These are phyloP conservation scores for Rhododendron kiyosumense DNA, from an alignment of 148 eudicot species.

Conservation along the genomic window DNA sequence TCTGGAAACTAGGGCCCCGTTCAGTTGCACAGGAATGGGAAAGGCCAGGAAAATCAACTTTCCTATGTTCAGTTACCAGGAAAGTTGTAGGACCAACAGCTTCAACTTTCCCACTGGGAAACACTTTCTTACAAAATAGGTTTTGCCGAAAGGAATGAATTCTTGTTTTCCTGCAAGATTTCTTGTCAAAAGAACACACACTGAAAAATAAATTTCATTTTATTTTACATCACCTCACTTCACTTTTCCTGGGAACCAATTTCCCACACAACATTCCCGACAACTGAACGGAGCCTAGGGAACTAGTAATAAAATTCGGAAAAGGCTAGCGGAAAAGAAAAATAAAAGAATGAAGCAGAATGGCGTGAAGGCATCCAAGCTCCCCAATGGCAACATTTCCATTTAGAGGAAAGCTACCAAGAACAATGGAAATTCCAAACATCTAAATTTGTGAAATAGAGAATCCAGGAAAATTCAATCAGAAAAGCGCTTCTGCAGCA, in stretches of 20 bases:
- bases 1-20: not conserved
- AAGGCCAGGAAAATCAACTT: no score
- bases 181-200: not conserved
- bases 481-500: not conserved
- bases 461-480: not conserved
- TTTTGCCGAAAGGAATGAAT: not conserved
- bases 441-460: not conserved
- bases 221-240: not conserved
- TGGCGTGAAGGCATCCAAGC: not conserved
- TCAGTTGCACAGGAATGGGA: not conserved
- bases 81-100: no score
- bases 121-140: not conserved
- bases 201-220: no score
- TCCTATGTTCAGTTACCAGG: no score
- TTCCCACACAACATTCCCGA: no score
- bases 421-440: not conserved
- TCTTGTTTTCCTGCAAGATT: not conserved
- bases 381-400: not conserved
- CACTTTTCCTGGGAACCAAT: not conserved
- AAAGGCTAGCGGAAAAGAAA: not conserved
- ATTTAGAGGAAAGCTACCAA: not conserved
- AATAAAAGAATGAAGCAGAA: not conserved
- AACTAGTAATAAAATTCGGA: not conserved
- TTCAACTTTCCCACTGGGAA: no score
- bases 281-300: not conserved